Base-by-base conservation (phyloP, 2,329 filamentous ascomycete genomes). In the Akanthomyces lecanii region DNA sequence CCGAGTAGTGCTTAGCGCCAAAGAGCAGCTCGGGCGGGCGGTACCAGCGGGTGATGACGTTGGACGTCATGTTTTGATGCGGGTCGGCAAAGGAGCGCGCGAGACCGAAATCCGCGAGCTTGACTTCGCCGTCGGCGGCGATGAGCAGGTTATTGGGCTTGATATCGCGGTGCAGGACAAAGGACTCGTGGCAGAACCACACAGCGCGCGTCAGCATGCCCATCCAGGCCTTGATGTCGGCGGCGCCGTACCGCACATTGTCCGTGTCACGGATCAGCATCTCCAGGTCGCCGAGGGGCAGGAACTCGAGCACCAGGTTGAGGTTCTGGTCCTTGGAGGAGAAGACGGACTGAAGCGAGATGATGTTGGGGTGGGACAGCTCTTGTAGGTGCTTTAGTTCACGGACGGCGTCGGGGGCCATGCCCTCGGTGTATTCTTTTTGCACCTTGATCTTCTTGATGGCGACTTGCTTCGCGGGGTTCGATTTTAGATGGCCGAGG, bases 101-200 rank as follows among this genome's bases (percentile, higher is more conserved):
- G 40, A 99, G 87, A 82, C 95, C 95, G 70, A 99, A 99, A 89
- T 99, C 95, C 42, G 94, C 95, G 57, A 99, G 85, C 75, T 98
- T 98, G 72, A 99, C 87, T 71, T 94, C 91, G 55, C 95, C 94
- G 73, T 97, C 91, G 48, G 91, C 90, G 25, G 92, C 92, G 70
- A 99, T 96, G 64, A 99, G 83, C 76, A 98, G 80, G 79, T 99
- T 99, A 84, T 98, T 98, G 54, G 94, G 94, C 78, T 99, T 99
- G 81, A 99, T 98, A 80, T 99, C 95, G 69, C 95, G 91, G 77
- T 99, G 95, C 36, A 99, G 83, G 21, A 99, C 86, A 70, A 89
- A 94, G 75, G 95, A 96, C 73, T 93, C 91, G 76, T 99, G 95
- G 76, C 95, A 98, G 81, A 96, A 99, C 89, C 92, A 96, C 33